Conservation (phyloP, 2,329 filamentous ascomycete genomes). For the Raffaelea ambrosiae region DNA sequence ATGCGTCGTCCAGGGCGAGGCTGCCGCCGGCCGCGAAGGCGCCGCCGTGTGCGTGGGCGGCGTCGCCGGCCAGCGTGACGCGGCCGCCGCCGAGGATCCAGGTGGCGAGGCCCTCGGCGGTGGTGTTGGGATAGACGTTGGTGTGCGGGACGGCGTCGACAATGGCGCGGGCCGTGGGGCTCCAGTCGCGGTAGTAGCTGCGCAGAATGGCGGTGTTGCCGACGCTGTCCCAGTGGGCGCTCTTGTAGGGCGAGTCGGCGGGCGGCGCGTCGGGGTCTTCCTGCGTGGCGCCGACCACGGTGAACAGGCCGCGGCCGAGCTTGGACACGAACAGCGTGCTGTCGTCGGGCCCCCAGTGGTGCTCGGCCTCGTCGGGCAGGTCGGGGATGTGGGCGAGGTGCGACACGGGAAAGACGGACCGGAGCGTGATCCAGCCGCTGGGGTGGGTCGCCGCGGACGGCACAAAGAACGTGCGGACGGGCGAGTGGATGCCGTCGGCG, state of each 20-base stretch:
- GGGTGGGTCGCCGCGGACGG: conserved; percentile 28
- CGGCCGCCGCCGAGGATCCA: conserved; percentile 30
- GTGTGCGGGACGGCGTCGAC: conserved; percentile 30
- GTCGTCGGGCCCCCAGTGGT: conserved; percentile 31
- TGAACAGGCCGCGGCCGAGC: conserved; percentile 31
- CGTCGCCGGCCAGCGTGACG: conserved; percentile 29
- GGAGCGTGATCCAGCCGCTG: conserved; percentile 35
- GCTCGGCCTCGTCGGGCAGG: conserved; percentile 31
- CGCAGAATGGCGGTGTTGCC: conserved; percentile 27
- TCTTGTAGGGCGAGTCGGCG: conserved; percentile 9
- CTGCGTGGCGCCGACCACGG: conserved; percentile 32
- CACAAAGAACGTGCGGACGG: conserved; percentile 33
- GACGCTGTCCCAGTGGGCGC: conserved; percentile 27
- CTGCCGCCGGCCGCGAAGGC: conserved; percentile 31
- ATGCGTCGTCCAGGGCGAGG: conserved; percentile 30
- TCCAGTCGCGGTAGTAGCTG: conserved; percentile 32
- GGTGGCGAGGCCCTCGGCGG: conserved; percentile 27
- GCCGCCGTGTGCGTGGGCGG: conserved; percentile 31
- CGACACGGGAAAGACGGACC: conserved; percentile 33
- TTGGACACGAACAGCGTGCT: conserved; percentile 34
- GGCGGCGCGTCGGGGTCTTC: conserved; percentile 21
- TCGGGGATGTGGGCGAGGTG: conserved; percentile 29
- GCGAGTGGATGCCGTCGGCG: conserved; percentile 44
- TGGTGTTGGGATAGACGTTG: conserved; percentile 32
- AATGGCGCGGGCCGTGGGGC: conserved; percentile 28